Evolutionary conservation across 2,329 filamentous ascomycete genomes (phyloP).

Genomic region (Talaromyces sp.): DNA sequence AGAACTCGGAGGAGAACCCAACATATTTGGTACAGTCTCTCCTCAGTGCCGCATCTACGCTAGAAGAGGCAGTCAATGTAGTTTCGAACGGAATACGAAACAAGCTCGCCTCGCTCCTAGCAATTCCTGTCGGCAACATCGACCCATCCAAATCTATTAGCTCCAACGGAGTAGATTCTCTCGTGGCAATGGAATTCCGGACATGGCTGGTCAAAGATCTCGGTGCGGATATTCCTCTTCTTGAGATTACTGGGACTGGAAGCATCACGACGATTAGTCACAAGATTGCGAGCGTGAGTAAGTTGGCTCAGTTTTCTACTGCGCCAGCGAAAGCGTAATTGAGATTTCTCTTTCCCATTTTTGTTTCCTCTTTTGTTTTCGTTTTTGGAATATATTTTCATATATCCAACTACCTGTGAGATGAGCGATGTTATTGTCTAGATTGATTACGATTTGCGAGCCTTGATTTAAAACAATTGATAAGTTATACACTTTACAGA

Average conservation of each 20-base stretch:
- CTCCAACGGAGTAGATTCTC: constrained; percentile 21
- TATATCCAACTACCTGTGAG: neutral
- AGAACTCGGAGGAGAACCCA: constrained; percentile 8
- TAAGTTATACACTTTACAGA: neutral
- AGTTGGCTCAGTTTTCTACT: constrained; percentile 9
- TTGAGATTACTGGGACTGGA: constrained; percentile 14
- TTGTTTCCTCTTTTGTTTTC: neutral
- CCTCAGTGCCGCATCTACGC: constrained; percentile 11
- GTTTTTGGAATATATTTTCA: neutral
- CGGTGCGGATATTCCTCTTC: constrained; percentile 16
- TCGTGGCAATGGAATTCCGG: constrained; percentile 26
- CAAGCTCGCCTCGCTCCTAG: constrained; percentile 16
- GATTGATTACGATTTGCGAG: neutral
- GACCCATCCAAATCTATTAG: constrained; percentile 17
- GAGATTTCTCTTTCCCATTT: neutral
- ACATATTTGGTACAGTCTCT: constrained; percentile 10
- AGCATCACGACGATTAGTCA: constrained; percentile 14
- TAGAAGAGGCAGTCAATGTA: constrained; percentile 14
- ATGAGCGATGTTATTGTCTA: neutral
- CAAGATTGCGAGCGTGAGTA: constrained; percentile 16
- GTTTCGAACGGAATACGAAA: constrained; percentile 13
- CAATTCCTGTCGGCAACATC: constrained; percentile 20
- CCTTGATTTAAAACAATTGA: neutral
- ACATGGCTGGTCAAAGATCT: constrained; percentile 24
- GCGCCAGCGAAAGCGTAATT: neutral